Evolutionary conservation across 441 rosid genomes (phyloP), one percentile per base, ranked within the genome.

Genomic region (Gossypium lobatum): DNA sequence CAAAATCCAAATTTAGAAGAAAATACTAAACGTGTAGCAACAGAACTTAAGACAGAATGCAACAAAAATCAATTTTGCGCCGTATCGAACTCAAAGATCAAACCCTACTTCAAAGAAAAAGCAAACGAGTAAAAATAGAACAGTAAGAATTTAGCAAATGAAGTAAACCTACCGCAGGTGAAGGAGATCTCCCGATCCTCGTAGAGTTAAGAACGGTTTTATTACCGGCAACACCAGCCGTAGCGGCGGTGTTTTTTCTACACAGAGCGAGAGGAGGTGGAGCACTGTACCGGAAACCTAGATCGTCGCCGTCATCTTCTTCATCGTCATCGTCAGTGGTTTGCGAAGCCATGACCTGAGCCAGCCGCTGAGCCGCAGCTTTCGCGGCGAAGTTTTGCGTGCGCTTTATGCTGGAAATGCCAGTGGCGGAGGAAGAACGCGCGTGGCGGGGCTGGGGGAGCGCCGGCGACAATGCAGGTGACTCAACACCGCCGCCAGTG

Each of bases 261-360:
- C 85, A 78, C 57, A 85, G 82, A 11, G 98, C 83, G 2, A 90
- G 81, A 42, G 98, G 95, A 62, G 98, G 94, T 79, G 93, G 96
- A 67, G 89, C 98, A 64, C 91, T 88, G 75, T 91, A 95, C 7
- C 96, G 89, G 82, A 93, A 91, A 58, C 87, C 89, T 77, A 88
- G 80, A 74, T 85, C 90, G 79, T 82, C 90, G 52, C 72, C 88
- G 8, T 86, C 87, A 31, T 85, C 84, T 0, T 85, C 91, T 20
- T 86, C 88, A 14, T 80, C 86, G 55, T 85, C 88, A 39, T 83
- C 88, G 57, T 82, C 86, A 53, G 88, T 78, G 16, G 94, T 88
- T 76, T 89, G 95, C 34, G 95, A 89, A 73, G 95, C 95, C 95
- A 89, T 89, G 79, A 89, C 95, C 72, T 89, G 91, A 73, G 95